Conservation (phyloP, 331 rosid genomes). For the Pyracantha coccinea region DNA sequence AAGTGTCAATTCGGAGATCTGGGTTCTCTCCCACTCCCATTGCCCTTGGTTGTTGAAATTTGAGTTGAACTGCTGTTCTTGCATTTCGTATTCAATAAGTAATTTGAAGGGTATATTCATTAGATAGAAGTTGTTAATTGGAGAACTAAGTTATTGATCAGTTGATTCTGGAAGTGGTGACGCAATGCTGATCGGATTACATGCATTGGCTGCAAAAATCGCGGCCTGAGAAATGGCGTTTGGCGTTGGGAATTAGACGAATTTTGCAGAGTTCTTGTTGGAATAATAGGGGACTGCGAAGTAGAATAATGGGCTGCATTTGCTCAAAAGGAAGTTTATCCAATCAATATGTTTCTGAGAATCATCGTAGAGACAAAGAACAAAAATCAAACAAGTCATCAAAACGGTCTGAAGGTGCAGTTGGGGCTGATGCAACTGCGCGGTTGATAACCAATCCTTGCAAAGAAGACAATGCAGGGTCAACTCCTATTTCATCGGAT, state of each 20-base stretch:
- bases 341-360: conserved; percentile 29
- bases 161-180: background rate
- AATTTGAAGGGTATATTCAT: background rate
- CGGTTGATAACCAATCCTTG: conserved; percentile 34
- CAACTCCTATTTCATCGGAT: conserved; percentile 28
- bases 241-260: background rate
- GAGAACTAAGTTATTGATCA: background rate
- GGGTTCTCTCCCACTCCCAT: background rate
- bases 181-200: background rate
- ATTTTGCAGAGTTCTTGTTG: background rate
- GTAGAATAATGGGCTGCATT: conserved; percentile 64
- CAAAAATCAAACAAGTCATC: conserved; percentile 29
- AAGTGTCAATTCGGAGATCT: conserved; percentile 9
- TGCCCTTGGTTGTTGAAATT: background rate
- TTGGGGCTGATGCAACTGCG: conserved; percentile 34
- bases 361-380: conserved; percentile 23
- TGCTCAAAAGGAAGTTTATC: conserved; percentile 50
- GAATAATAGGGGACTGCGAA: conserved; percentile 1
- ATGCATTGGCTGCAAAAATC: conserved; percentile 6
- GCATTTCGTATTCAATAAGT: background rate
- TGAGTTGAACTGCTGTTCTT: background rate
- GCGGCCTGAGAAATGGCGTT: background rate
- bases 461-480: conserved; percentile 20
- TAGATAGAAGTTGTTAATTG: background rate
- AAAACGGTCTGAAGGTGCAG: conserved; percentile 25